Percentiles rank a stretch among this genome's conserved stretches.
These are phyloP conservation scores for Vanilla planifolia DNA, from an alignment of 106 monocot genomes.

Conservation along the genomic window DNA sequence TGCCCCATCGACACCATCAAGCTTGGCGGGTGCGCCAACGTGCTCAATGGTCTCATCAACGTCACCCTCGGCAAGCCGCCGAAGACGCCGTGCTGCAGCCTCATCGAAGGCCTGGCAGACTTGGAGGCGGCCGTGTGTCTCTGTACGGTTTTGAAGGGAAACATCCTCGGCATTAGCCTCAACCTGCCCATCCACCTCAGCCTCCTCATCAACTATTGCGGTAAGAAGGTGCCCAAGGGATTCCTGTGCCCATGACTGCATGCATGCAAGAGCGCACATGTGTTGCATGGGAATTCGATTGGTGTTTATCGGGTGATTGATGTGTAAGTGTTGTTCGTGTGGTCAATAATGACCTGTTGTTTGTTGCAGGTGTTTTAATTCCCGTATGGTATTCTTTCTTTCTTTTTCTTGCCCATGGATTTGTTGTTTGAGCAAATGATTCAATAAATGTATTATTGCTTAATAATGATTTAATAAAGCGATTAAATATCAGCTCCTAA, in stretches of 20 bases:
- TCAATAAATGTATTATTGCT: no score
- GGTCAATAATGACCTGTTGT: no score
- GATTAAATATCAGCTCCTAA: no score
- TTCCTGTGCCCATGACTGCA: conserved; percentile 8
- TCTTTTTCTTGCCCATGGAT: no score
- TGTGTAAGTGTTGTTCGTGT: no score
- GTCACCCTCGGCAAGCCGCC: conserved; percentile 19
- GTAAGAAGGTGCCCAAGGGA: neutral
- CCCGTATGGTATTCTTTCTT: no score
- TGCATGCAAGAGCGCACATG: no score
- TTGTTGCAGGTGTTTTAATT: no score
- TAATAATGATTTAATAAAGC: no score
- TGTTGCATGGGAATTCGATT: no score
- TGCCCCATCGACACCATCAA: conserved; percentile 21
- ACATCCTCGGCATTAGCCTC: conserved; percentile 35
- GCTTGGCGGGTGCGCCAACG: conserved; percentile 41
- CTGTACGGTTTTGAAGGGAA: conserved; percentile 38
- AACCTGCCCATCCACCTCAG: conserved; percentile 32
- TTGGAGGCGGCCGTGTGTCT: conserved; percentile 46
- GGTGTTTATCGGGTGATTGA: no score
- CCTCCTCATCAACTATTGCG: conserved; percentile 39
- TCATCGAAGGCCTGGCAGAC: conserved; percentile 25
- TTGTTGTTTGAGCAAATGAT: no score
- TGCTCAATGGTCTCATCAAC: conserved; percentile 34
- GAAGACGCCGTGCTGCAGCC: conserved; percentile 25